Evolutionary conservation across 352 stramenopile genomes (phyloP).

Genomic region (Peronospora destructor): DNA sequence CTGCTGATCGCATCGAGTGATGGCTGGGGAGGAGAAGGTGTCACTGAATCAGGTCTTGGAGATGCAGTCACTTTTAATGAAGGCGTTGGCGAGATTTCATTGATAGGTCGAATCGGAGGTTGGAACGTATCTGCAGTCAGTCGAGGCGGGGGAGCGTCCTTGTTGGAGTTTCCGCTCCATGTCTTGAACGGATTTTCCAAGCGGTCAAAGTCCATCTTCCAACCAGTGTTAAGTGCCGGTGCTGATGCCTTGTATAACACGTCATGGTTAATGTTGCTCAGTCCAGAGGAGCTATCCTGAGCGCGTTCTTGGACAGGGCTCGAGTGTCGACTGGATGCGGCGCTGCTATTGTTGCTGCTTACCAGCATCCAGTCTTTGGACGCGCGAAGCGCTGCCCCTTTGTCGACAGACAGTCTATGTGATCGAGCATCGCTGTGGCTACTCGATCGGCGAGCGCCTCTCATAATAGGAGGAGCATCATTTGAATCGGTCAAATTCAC

Average conservation of each 20-base stretch:
- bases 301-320: slow-evolving; percentile 22
- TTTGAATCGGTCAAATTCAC: slow-evolving; percentile 19
- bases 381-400: slow-evolving; percentile 17
- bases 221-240: slow-evolving; percentile 16
- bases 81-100: slow-evolving; percentile 25
- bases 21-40: slow-evolving; percentile 17
- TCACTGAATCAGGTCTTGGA: slow-evolving; percentile 11
- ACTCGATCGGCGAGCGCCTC: slow-evolving; percentile 42
- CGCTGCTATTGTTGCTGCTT: slow-evolving; percentile 18
- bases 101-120: slow-evolving; percentile 26
- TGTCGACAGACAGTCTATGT: slow-evolving; percentile 19
- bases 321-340: slow-evolving; percentile 25
- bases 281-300: slow-evolving; percentile 10
- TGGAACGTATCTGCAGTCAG: slow-evolving; percentile 53
- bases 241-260: slow-evolving; percentile 5
- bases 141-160: slow-evolving; percentile 35
- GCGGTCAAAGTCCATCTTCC: slow-evolving; percentile 70
- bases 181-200: slow-evolving; percentile 71
- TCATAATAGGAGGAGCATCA: slow-evolving; percentile 48
- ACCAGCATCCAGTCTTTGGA: slow-evolving; percentile 45
- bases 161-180: slow-evolving; percentile 41
- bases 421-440: slow-evolving; percentile 51
- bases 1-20: slow-evolving; percentile 2
- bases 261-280: slow-evolving; percentile 13
- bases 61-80: slow-evolving; percentile 28